Base-by-base conservation (phyloP, 768 basidiomycete species). In the Antrodiella citrinella region DNA sequence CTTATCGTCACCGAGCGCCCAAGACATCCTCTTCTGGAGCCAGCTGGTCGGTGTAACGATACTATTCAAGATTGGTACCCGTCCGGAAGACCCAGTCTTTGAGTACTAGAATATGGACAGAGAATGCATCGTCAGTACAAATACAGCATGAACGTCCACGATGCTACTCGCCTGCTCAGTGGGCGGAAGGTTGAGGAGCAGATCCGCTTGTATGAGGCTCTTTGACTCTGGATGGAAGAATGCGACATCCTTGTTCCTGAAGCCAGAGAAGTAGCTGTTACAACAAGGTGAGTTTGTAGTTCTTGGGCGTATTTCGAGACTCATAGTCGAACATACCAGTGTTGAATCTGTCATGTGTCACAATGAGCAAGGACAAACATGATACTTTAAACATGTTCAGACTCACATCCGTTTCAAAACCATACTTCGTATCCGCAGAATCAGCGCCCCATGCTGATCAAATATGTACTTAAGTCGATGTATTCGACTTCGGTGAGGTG, bases 161-260 rank as follows among this genome's bases (percentile, higher is more conserved):
- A 13, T 43, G 4, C 10, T 13, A 46, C 55, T 12, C 24, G 80
- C 81, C 68, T 92, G 90, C 65, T 94, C 91, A 2, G 63, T 81
- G 3, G 78, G 70, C 1, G 91, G 89, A 11, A 94, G 69, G 67
- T 93, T 93, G 70, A 91, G 78, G 2, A 94, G 64, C 41, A 94
- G 69, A 64, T 96, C 92, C 2, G 88, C 92, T 63, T 85, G 73
- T 43, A 94, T 76, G 42, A 94, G 68, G 0, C 83, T 78, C 62
- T 81, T 86, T 12, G 82, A 84, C 0, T 77, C 69, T 11, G 70
- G 66, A 59, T 95, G 91, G 51, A 85, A 76, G 66, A 90, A 91
- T 0, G 90, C 87, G 12, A 93, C 78, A 48, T 94, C 91, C 60
- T 87, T 85, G 61, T 88, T 89, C 53, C 67, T 70, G 59, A 80